A percentile compares a stretch with the other conserved stretches of the same genome.
Conservation (phyloP, 2,329 filamentous ascomycete species). For the Bipolaris oryzae region DNA sequence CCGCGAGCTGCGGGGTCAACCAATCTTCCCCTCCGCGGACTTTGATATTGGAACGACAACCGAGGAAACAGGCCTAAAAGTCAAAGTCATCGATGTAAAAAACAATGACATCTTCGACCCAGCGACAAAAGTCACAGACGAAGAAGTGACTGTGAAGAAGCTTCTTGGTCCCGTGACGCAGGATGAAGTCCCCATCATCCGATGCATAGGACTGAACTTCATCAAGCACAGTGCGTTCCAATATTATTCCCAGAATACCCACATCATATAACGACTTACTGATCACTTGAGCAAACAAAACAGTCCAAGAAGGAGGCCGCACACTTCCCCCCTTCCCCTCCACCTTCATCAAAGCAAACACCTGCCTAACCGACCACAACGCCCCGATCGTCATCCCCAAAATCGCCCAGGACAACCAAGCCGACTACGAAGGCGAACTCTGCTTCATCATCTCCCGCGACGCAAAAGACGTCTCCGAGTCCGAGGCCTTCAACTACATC, state of each 20-base stretch:
- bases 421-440: slow-evolving; percentile 51
- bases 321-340: slow-evolving; percentile 57
- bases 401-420: slow-evolving; percentile 55
- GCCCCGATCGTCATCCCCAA: slow-evolving; percentile 56
- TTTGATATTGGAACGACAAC: slow-evolving; percentile 59
- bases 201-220: slow-evolving; percentile 67
- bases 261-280: too few relatives aligned
- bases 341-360: slow-evolving; percentile 59
- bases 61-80: slow-evolving; percentile 57
- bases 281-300: not conserved
- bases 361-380: slow-evolving; percentile 49
- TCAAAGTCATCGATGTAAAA: slow-evolving; percentile 55
- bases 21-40: slow-evolving; percentile 53
- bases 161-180: slow-evolving; percentile 60
- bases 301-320: slow-evolving; percentile 60
- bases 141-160: slow-evolving; percentile 60
- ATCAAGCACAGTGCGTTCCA: slow-evolving; percentile 57
- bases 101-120: slow-evolving; percentile 60
- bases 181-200: slow-evolving; percentile 61
- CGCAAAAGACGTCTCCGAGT: slow-evolving; percentile 56
- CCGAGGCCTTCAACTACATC: slow-evolving; percentile 57
- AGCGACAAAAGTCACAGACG: slow-evolving; percentile 58
- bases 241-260: not conserved
- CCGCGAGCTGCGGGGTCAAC: slow-evolving; percentile 59
- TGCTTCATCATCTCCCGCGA: slow-evolving; percentile 60